phyloP scores from a whole-genome alignment of 2,329 filamentous ascomycete species.

The Fulvia fulva region DNA sequence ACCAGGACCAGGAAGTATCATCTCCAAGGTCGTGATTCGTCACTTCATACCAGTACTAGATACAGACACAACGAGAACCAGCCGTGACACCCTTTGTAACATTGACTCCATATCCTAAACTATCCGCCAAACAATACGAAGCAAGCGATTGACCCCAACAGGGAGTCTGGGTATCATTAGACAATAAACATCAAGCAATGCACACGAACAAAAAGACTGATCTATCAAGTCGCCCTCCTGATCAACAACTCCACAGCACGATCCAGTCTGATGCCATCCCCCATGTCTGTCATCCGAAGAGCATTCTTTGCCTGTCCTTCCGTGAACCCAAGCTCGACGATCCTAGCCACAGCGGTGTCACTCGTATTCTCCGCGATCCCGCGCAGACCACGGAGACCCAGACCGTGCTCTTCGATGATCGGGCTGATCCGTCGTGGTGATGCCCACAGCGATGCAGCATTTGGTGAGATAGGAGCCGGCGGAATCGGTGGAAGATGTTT shows the following conservation, averaged over 20 bases:
- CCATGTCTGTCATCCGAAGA: constrained; percentile 56
- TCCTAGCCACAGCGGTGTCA: constrained; percentile 53
- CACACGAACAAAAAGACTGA: no score
- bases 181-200: no score
- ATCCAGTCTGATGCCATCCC: constrained; percentile 55
- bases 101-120: neutral
- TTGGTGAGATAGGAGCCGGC: neutral
- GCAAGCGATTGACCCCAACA: neutral
- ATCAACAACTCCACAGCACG: constrained; percentile 55
- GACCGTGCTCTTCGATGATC: constrained; percentile 26
- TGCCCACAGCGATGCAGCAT: constrained; percentile 2
- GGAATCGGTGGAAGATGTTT: neutral
- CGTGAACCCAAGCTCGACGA: constrained; percentile 59
- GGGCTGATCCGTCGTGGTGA: constrained; percentile 25
- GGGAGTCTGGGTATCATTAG: neutral
- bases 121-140: neutral
- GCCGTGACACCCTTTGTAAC: neutral
- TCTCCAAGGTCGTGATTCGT: neutral
- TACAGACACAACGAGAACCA: neutral
- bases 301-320: constrained; percentile 54
- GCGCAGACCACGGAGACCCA: constrained; percentile 17
- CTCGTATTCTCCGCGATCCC: constrained; percentile 39
- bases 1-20: no score
- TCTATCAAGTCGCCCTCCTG: constrained; percentile 26
- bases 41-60: neutral